Conservation (phyloP, 1,284 basidiomycete species). For the Sphaerobolus stellatus region DNA sequence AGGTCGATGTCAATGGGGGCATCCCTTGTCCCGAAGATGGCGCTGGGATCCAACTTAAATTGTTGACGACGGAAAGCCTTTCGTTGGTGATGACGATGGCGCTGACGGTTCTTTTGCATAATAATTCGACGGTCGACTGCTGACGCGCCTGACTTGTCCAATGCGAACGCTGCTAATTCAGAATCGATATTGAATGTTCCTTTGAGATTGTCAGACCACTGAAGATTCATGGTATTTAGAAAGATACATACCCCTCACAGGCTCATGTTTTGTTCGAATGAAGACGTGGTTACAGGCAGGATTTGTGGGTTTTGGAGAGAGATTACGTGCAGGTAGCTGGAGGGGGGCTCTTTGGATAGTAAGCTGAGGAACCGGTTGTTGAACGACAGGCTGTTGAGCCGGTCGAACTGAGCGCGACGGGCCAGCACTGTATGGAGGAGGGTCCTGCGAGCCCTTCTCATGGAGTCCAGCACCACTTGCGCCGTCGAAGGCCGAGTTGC, state of each 20-base stretch:
- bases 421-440: too few species aligned
- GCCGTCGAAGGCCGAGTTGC: too few species aligned
- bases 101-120: conserved; percentile 2
- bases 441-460: too few species aligned
- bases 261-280: conserved; percentile 5
- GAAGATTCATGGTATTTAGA: background rate
- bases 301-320: too few species aligned
- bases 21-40: conserved; percentile 4
- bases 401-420: too few species aligned
- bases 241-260: conserved; percentile 1
- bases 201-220: background rate
- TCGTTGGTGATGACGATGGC: conserved; percentile 7
- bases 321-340: too few species aligned
- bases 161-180: conserved; percentile 5
- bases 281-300: conserved; percentile 5
- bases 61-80: conserved; percentile 2
- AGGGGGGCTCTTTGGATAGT: too few species aligned
- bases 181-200: conserved; percentile 7
- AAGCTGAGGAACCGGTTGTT: background rate
- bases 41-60: conserved; percentile 4
- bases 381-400: too few species aligned
- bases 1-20: conserved; percentile 2
- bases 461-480: too few species aligned
- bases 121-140: background rate
- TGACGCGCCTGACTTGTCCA: conserved; percentile 5